These are phyloP conservation scores for Patellifolia procumbens DNA, from an alignment of 179 eudicot species.

Conservation along the genomic window DNA sequence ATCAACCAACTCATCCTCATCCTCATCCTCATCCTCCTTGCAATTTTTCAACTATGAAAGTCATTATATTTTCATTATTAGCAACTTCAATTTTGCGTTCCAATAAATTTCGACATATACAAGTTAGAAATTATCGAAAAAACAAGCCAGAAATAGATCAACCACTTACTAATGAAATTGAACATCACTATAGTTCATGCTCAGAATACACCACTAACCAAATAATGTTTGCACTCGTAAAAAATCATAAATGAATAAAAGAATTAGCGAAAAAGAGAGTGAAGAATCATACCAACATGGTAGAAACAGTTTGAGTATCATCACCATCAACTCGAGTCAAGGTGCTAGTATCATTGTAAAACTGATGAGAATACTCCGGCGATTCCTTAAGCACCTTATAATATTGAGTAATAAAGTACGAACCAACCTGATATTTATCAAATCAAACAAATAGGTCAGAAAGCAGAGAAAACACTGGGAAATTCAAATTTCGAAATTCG, in stretches of 20 bases:
- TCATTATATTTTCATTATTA: neutral
- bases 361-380: conserved; percentile 63
- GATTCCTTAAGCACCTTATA: conserved; percentile 64
- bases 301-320: conserved; percentile 31
- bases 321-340: conserved; percentile 75
- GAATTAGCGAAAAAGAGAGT: too few species aligned
- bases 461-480: neutral
- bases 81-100: neutral
- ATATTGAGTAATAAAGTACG: conserved; percentile 71
- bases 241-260: too few species aligned
- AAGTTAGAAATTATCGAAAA: neutral
- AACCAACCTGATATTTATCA: conserved; percentile 48
- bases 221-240: neutral
- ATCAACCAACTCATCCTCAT: too few species aligned
- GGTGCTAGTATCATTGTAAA: conserved; percentile 72
- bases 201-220: neutral
- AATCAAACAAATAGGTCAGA: neutral
- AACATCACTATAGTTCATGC: neutral
- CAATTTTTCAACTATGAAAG: neutral
- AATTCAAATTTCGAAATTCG: neutral
- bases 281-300: conserved; percentile 27
- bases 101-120: neutral
- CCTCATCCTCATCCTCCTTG: neutral
- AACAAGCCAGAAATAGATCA: neutral
- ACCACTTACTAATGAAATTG: neutral